Percentiles rank a stretch among this genome's conserved stretches.
These are phyloP conservation scores for Colletotrichum sojae DNA, from an alignment of 2,329 filamentous ascomycete genomes.

Conservation along the genomic window DNA sequence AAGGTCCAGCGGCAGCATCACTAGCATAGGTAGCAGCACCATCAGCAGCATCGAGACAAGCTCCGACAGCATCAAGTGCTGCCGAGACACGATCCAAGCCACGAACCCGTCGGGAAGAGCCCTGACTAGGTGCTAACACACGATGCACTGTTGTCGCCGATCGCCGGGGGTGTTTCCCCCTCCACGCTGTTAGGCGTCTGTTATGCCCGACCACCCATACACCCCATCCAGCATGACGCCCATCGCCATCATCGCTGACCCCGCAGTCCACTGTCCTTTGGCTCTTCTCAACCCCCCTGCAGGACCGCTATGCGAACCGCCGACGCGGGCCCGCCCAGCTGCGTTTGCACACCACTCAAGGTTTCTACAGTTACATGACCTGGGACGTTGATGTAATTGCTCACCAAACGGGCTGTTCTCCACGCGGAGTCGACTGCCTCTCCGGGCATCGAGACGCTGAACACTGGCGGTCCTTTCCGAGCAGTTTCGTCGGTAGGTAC, in stretches of 20 bases:
- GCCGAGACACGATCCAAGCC: slow-evolving; percentile 21
- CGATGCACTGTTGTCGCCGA: neutral
- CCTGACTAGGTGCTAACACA: slow-evolving; percentile 19
- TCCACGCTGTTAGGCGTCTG: slow-evolving; percentile 16
- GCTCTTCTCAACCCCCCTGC: no score
- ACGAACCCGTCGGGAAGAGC: slow-evolving; percentile 2
- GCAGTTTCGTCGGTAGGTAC: no score
- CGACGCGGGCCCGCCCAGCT: no score
- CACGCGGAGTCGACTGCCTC: no score
- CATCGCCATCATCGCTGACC: slow-evolving; percentile 21
- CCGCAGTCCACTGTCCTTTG: slow-evolving; percentile 3
- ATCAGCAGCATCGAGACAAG: neutral
- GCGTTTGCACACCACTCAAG: no score
- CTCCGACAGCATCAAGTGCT: slow-evolving; percentile 4
- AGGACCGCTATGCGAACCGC: no score
- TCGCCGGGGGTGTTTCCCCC: neutral
- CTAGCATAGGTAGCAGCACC: slow-evolving; percentile 5
- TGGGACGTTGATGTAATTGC: no score
- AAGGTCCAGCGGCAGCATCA: no score
- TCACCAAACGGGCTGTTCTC: no score
- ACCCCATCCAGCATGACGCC: slow-evolving; percentile 20
- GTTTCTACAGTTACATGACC: no score
- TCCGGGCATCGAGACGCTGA: no score
- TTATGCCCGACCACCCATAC: neutral
- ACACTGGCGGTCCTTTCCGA: no score